Percentiles rank a stretch among this genome's conserved stretches.
Evolutionary conservation across 176 grass and related monocot genomes (phyloP).

Genomic region (Melocanna baccifera): DNA sequence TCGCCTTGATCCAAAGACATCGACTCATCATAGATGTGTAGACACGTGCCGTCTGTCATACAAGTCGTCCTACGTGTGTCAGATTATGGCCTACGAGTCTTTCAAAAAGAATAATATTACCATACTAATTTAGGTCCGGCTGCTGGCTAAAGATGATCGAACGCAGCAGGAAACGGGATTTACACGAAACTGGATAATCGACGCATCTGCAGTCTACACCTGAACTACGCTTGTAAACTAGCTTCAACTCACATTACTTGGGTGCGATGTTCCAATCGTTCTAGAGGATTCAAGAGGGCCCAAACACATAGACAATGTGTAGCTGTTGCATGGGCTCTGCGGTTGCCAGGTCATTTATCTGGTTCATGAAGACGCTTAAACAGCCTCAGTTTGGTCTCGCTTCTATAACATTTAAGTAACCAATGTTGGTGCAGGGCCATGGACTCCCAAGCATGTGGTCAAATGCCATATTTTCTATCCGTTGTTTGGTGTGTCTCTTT

Average conservation of each 20-base stretch:
- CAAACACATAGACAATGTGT: background rate
- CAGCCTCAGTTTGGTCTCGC: slow-evolving; percentile 25
- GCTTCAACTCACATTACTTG: background rate
- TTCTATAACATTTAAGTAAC: slow-evolving; percentile 41
- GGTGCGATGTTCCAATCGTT: slow-evolving; percentile 41
- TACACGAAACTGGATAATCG: background rate
- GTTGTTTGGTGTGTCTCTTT: slow-evolving; percentile 31
- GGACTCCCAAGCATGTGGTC: slow-evolving; percentile 27
- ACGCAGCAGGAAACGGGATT: background rate
- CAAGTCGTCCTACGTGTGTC: background rate
- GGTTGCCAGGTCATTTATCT: slow-evolving; percentile 40
- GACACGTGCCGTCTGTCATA: no score
- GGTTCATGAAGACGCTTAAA: slow-evolving; percentile 38
- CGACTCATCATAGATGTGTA: background rate
- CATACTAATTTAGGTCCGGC: background rate
- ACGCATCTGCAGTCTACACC: slow-evolving; percentile 8
- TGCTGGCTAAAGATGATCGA: background rate
- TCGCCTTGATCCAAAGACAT: background rate
- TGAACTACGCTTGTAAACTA: slow-evolving; percentile 20
- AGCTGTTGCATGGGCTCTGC: slow-evolving; percentile 7
- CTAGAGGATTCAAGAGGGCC: slow-evolving; percentile 7
- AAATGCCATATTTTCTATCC: slow-evolving; percentile 28
- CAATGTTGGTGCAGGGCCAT: slow-evolving; percentile 24
- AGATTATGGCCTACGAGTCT: background rate
- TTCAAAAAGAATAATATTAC: background rate